Percentiles rank a stretch among this genome's conserved stretches.
These are phyloP conservation scores for Monilinia polystroma DNA, from an alignment of 2,329 filamentous ascomycete species.

Conservation along the genomic window DNA sequence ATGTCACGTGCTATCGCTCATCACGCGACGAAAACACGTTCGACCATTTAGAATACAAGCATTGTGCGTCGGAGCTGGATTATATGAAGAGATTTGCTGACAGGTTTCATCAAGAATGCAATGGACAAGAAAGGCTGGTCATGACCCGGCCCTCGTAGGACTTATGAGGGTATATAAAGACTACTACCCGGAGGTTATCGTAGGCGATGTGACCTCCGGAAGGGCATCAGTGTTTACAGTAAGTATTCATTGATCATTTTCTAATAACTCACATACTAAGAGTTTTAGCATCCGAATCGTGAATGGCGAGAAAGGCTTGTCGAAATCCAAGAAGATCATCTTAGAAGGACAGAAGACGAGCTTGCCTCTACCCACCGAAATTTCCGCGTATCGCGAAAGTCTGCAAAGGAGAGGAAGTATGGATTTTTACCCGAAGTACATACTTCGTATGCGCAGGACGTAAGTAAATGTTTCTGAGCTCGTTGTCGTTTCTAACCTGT, in stretches of 20 bases:
- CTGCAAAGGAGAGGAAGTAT: slow-evolving; percentile 47
- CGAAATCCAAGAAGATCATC: slow-evolving; percentile 61
- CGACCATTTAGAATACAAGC: slow-evolving; percentile 79
- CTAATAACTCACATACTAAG: not conserved
- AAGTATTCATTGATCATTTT: slow-evolving; percentile 21
- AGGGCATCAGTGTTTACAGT: slow-evolving; percentile 63
- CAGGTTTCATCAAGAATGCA: slow-evolving; percentile 48
- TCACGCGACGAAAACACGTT: slow-evolving; percentile 80
- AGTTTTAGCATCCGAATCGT: slow-evolving; percentile 62
- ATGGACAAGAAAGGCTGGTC: slow-evolving; percentile 60
- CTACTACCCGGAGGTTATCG: slow-evolving; percentile 85
- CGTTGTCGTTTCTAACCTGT: slow-evolving; percentile 12
- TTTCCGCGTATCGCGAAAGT: slow-evolving; percentile 63
- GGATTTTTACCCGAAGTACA: slow-evolving; percentile 66
- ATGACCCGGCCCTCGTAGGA: slow-evolving; percentile 72
- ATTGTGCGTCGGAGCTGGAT: slow-evolving; percentile 50
- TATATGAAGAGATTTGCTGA: slow-evolving; percentile 12
- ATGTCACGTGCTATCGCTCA: slow-evolving; percentile 75
- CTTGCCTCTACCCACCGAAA: slow-evolving; percentile 47
- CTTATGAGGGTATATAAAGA: slow-evolving; percentile 83
- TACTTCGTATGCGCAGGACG: slow-evolving; percentile 71
- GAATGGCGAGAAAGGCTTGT: slow-evolving; percentile 71
- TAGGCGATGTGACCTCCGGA: slow-evolving; percentile 64
- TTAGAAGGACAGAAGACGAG: slow-evolving; percentile 48
- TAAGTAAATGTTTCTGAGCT: slow-evolving; percentile 35